Base-by-base conservation (phyloP, 2,329 filamentous ascomycete genomes). In the Alternaria longipes region DNA sequence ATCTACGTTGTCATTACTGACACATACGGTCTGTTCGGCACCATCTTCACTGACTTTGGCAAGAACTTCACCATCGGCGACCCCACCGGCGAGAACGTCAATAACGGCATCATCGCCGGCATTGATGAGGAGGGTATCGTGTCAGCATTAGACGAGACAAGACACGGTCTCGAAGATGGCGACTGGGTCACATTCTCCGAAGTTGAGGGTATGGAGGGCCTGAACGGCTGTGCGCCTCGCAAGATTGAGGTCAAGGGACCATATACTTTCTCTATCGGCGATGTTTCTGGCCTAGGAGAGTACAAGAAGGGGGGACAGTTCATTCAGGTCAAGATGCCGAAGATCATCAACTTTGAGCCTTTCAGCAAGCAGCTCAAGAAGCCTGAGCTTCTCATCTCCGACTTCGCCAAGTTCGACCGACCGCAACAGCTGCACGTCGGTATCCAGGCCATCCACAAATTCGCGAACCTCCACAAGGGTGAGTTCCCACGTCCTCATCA, bases 311-410 rank as follows among this genome's bases (percentile, higher is more conserved):
- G 94, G 47, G 95, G 95, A 62, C 87, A 97, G 61, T 99, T 91
- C 79, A 90, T 92, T 40, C 95, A 99, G 80, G 95, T 98, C 80
- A 99, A 98, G 86, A 97, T 97, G 94, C 95, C 95, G 52, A 97
- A 95, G 82, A 87, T 93, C 56, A 81, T 98, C 73, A 87, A 95
- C 77, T 99, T 98, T 81, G 92, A 97, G 82, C 85, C 89, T 41
- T 87, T 97, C 59, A 89, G 89, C 42, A 83, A 87, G 54, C 88
- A 97, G 62, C 81, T 97, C 58, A 92, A 92, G 80, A 91, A 93
- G 59, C 95, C 95, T 3, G 94, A 97, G 73, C 89, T 96, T 66
- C 82, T 98, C 73, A 88, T 97, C 62, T 97, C 95, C 22, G 95
- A 99, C 78, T 99, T 94, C 76, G 95, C 95, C 80, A 99, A 99